Conservation (phyloP, 176 grass and related monocot genomes). For the Cenchrus fungigraminus region DNA sequence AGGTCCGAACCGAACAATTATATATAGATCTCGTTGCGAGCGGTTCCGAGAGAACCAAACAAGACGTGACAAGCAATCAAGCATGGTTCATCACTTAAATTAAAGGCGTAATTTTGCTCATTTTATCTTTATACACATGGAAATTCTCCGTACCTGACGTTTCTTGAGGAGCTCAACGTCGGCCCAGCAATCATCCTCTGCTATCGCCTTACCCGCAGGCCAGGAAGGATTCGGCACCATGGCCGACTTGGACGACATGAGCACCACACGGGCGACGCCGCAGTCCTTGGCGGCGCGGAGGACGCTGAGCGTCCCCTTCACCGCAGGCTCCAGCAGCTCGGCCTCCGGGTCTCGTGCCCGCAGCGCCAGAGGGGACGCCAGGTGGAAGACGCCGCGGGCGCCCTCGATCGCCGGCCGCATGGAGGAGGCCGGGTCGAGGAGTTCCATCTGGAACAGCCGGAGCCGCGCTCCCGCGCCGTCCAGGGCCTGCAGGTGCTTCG, state of each 20-base stretch:
- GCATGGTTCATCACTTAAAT: too few species aligned
- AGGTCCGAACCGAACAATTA: too few species aligned
- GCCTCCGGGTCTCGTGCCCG: conserved; percentile 50
- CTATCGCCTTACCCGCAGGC: conserved; percentile 43
- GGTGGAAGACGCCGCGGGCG: conserved; percentile 62
- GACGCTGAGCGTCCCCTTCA: conserved; percentile 66
- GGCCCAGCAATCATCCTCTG: conserved; percentile 60
- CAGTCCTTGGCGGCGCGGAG: conserved; percentile 54
- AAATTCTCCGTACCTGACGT: conserved; percentile 35
- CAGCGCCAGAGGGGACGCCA: conserved; percentile 51
- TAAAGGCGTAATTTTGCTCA: too few species aligned
- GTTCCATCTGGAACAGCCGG: conserved; percentile 66
- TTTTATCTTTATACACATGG: neutral
- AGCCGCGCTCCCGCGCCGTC: conserved; percentile 55
- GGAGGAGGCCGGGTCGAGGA: conserved; percentile 50
- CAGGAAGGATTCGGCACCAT: conserved; percentile 51
- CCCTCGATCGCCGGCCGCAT: conserved; percentile 48
- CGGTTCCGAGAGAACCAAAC: too few species aligned
- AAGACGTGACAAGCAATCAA: too few species aligned
- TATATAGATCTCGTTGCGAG: too few species aligned
- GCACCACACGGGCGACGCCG: conserved; percentile 48
- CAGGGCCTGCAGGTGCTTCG: conserved; percentile 56
- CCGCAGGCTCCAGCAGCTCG: conserved; percentile 55
- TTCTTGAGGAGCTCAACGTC: conserved; percentile 62
- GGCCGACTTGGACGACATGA: conserved; percentile 54